These are phyloP conservation scores for Ceraceosorus bombacis DNA, from an alignment of 1,284 basidiomycete genomes.

Conservation along the genomic window DNA sequence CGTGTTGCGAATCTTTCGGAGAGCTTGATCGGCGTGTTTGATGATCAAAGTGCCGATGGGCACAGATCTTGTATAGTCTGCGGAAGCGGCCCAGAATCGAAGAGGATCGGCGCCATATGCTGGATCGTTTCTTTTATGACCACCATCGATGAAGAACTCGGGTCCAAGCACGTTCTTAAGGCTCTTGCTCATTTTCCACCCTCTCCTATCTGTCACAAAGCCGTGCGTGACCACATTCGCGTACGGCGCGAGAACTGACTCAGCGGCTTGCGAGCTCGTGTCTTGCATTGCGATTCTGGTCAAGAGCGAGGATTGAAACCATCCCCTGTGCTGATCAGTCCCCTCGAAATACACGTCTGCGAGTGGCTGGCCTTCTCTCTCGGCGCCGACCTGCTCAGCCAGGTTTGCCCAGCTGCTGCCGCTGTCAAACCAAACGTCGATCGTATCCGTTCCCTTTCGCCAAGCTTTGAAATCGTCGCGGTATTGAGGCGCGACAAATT, in stretches of 20 bases:
- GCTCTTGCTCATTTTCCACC: conserved; percentile 98
- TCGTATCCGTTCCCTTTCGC: conserved; percentile 69
- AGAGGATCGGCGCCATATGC: conserved; percentile 80
- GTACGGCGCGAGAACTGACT: conserved; percentile 59
- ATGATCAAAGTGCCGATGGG: conserved; percentile 74
- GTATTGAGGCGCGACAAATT: conserved; percentile 56
- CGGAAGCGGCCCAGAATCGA: conserved; percentile 82
- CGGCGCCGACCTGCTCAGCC: conserved; percentile 21
- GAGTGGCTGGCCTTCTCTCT: conserved; percentile 46
- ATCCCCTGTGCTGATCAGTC: conserved; percentile 94
- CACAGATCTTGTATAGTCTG: conserved; percentile 83
- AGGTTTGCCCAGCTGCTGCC: conserved; percentile 84
- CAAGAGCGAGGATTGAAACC: conserved; percentile 94
- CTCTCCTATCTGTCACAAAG: conserved; percentile 84
- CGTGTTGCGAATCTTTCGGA: conserved; percentile 81
- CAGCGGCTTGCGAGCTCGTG: conserved; percentile 22
- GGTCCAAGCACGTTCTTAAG: conserved; percentile 87
- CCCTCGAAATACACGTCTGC: conserved; percentile 92
- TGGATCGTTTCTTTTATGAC: conserved; percentile 57
- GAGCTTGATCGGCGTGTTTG: conserved; percentile 65
- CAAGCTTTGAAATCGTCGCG: conserved; percentile 18
- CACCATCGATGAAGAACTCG: conserved; percentile 69
- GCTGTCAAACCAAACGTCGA: conserved; percentile 99
- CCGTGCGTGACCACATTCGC: conserved; percentile 84
- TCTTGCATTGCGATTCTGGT: conserved; percentile 62